Percentiles rank a stretch among this genome's conserved stretches.
phyloP scores from a whole-genome alignment of 2,329 filamentous ascomycete genomes.

The Hymenoscyphus infarciens region DNA sequence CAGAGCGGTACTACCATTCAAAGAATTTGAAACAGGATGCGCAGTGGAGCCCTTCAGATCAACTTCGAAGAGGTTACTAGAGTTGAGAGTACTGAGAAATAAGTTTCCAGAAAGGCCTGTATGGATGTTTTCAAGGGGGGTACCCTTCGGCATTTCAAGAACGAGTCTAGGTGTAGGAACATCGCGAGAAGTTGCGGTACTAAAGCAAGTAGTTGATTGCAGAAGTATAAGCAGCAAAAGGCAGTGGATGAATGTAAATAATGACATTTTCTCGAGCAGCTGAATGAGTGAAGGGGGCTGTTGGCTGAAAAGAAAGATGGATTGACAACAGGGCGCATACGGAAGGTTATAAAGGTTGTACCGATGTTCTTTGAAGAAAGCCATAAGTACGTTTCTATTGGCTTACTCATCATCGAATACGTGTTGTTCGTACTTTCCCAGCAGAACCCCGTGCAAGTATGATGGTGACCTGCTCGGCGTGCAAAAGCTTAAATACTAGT shows the following conservation, averaged over 20 bases:
- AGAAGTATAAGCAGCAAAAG: not conserved
- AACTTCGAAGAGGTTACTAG: not conserved
- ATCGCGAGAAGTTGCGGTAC: not conserved
- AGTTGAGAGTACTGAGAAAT: not conserved
- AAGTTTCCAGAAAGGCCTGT: not conserved
- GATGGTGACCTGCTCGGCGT: too few species aligned
- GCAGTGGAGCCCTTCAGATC: not conserved
- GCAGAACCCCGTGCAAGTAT: too few species aligned
- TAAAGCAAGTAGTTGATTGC: not conserved
- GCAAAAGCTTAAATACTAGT: too few species aligned
- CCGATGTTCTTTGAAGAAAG: too few species aligned
- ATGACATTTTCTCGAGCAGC: not conserved
- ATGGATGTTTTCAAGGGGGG: not conserved
- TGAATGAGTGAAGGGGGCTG: not conserved
- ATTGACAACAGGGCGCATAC: too few species aligned
- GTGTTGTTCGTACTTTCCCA: too few species aligned
- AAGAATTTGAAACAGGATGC: not conserved
- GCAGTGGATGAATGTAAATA: not conserved
- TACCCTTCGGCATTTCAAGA: not conserved
- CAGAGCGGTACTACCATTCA: not conserved
- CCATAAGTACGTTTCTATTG: too few species aligned
- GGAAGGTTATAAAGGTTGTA: too few species aligned
- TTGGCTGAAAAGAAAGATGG: not conserved
- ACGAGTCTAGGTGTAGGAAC: not conserved
- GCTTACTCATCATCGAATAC: too few species aligned